phyloP scores from a whole-genome alignment of 345 rosid genomes.

The Eucalyptus melliodora region DNA sequence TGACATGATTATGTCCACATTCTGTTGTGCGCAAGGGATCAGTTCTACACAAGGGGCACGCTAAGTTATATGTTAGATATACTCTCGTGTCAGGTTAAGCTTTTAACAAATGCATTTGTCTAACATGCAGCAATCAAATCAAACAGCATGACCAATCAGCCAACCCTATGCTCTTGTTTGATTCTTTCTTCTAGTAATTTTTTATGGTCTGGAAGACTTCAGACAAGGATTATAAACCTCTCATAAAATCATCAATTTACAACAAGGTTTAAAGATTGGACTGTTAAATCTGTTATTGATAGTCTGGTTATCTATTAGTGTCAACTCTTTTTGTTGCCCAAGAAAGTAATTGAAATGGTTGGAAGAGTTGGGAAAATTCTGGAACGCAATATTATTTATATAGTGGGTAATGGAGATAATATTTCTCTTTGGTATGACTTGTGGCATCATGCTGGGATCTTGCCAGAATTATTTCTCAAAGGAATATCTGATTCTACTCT shows the following conservation, averaged over 20 bases:
- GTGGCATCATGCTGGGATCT: background rate
- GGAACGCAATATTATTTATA: accelerated
- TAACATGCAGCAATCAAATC: background rate
- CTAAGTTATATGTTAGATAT: background rate
- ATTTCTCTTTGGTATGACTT: background rate
- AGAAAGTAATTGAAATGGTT: background rate
- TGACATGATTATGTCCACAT: background rate
- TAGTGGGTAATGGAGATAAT: background rate
- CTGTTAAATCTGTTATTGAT: background rate
- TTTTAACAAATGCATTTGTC: background rate
- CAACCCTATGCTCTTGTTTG: background rate
- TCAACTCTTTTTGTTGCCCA: background rate
- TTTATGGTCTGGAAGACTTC: background rate
- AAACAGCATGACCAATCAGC: background rate
- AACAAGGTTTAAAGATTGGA: background rate
- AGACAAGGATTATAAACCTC: background rate
- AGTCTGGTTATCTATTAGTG: background rate
- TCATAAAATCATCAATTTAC: background rate
- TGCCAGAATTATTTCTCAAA: background rate
- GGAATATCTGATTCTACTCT: background rate
- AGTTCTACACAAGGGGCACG: background rate
- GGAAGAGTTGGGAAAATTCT: background rate
- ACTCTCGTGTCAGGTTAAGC: background rate
- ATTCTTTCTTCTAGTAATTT: background rate
- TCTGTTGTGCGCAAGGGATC: background rate